phyloP scores from a whole-genome alignment of 257 asterid genomes.

The Nemophila menziesii region DNA sequence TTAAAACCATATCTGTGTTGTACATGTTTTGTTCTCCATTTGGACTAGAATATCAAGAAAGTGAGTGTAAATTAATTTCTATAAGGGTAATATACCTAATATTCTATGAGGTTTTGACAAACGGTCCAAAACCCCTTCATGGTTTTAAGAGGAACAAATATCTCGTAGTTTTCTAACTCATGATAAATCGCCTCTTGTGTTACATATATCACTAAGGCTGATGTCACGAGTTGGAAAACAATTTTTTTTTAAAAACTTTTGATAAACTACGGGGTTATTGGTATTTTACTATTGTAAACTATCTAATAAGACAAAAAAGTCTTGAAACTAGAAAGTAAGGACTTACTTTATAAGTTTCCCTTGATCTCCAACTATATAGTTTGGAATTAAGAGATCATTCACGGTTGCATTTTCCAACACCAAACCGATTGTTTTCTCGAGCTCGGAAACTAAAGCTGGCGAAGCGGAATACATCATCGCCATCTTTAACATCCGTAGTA shows the following conservation, averaged over 20 bases:
- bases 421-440: slow-evolving; percentile 64
- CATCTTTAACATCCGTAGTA: slow-evolving; percentile 48
- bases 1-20: slow-evolving; percentile 49
- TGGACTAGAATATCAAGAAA: slow-evolving; percentile 28
- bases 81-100: neutral
- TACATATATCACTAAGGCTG: no score
- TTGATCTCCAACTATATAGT: slow-evolving; percentile 36
- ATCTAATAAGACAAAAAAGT: no score
- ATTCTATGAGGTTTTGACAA: no score
- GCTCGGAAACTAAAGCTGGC: slow-evolving; percentile 64
- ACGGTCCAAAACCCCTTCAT: no score
- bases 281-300: no score
- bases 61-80: slow-evolving; percentile 5
- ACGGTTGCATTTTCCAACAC: slow-evolving; percentile 52
- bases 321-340: slow-evolving; percentile 2
- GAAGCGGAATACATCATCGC: slow-evolving; percentile 50
- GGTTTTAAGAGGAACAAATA: no score
- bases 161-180: no score
- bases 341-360: slow-evolving; percentile 47
- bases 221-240: no score
- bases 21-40: slow-evolving; percentile 37
- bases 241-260: no score
- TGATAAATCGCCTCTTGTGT: no score
- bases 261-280: no score
- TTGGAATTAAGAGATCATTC: slow-evolving; percentile 59